Percentiles rank a stretch among this genome's conserved stretches.
phyloP scores from a whole-genome alignment of 2,329 filamentous ascomycete genomes.

The Diaporthe sp. region DNA sequence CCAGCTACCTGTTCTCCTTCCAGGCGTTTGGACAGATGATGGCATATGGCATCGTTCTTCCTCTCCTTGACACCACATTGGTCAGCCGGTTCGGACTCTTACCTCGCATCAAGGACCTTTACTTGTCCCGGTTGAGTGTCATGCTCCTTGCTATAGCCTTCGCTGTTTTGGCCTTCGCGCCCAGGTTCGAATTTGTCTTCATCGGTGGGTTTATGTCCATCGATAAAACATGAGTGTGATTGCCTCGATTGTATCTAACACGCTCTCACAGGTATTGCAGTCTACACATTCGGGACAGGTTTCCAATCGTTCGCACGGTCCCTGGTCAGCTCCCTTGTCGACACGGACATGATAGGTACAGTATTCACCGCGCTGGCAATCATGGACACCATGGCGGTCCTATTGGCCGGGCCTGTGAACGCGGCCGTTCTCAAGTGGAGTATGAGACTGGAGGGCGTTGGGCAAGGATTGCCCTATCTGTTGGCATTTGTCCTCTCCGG shows the following conservation, averaged over 20 bases:
- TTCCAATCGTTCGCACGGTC: background rate
- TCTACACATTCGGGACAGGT: background rate
- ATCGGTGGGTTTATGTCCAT: background rate
- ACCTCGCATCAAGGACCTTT: slow-evolving; percentile 12
- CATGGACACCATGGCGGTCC: slow-evolving; percentile 8
- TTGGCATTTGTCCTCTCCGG: background rate
- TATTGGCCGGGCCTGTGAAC: background rate
- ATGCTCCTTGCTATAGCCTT: background rate
- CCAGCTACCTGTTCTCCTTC: slow-evolving; percentile 16
- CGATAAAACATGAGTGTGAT: background rate
- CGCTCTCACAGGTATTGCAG: background rate
- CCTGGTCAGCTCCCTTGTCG: slow-evolving; percentile 11
- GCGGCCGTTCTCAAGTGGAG: background rate
- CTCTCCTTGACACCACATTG: slow-evolving; percentile 8
- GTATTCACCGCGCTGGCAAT: slow-evolving; percentile 14
- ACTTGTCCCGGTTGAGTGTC: background rate
- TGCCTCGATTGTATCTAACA: background rate
- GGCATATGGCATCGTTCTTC: slow-evolving; percentile 8
- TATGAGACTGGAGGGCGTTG: background rate
- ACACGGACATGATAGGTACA: slow-evolving; percentile 10
- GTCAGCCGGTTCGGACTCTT: background rate
- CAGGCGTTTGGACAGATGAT: slow-evolving; percentile 14
- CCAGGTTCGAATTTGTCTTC: background rate
- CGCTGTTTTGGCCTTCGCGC: background rate
- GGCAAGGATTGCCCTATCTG: background rate